These are phyloP conservation scores for Lactarius quietus DNA, from an alignment of 768 basidiomycete genomes.

Conservation along the genomic window DNA sequence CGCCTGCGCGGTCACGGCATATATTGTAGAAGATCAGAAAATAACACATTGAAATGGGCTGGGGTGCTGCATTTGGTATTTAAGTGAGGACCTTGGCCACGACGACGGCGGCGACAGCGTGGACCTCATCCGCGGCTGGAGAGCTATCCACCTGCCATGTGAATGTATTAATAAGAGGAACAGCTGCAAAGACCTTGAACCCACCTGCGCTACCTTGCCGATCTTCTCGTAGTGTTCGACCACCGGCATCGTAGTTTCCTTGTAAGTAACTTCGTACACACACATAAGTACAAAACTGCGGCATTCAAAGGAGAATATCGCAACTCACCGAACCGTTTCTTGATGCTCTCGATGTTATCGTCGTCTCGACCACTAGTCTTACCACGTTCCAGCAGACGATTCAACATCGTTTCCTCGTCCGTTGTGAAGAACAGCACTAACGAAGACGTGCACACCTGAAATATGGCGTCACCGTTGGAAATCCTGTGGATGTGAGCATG, in stretches of 20 bases:
- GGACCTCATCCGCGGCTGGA: constrained; percentile 63
- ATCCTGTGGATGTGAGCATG: background rate
- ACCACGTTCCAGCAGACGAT: constrained; percentile 81
- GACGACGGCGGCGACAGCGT: constrained; percentile 53
- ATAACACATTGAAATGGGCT: background rate
- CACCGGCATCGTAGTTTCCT: constrained; percentile 88
- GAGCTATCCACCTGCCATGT: constrained; percentile 63
- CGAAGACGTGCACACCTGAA: constrained; percentile 74
- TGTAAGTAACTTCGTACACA: constrained; percentile 62
- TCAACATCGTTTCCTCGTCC: constrained; percentile 82
- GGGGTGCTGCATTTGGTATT: background rate
- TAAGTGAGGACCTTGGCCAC: constrained; percentile 47
- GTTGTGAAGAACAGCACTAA: constrained; percentile 85
- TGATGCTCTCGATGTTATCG: constrained; percentile 92
- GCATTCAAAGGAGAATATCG: background rate
- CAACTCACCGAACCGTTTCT: constrained; percentile 87
- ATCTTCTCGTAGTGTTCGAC: constrained; percentile 71
- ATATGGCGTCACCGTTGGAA: background rate
- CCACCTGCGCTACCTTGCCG: constrained; percentile 77
- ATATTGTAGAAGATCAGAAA: background rate
- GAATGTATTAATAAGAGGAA: constrained; percentile 2
- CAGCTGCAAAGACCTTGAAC: constrained; percentile 21
- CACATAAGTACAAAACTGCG: background rate
- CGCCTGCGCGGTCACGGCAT: too few relatives aligned
- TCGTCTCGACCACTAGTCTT: constrained; percentile 96